Evolutionary conservation across 805 yeast genomes (phyloP).

Genomic region (Lachancea cidri): DNA sequence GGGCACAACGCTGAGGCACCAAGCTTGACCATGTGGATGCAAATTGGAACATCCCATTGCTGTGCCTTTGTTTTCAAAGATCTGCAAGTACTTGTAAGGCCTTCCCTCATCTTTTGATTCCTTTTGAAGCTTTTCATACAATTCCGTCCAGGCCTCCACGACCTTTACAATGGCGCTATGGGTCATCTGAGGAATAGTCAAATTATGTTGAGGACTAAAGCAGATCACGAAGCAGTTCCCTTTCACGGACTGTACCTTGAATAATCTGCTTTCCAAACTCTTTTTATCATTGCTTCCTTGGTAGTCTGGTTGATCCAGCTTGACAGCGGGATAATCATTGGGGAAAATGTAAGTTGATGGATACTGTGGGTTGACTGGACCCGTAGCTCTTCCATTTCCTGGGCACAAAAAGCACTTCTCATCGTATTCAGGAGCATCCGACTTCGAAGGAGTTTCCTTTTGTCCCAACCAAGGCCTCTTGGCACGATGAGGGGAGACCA

Average conservation of each 20-base stretch:
- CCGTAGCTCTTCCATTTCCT: constrained; percentile 60
- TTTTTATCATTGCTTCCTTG: constrained; percentile 13
- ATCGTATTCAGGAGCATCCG: constrained; percentile 50
- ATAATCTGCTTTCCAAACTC: constrained; percentile 39
- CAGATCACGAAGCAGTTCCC: constrained; percentile 72
- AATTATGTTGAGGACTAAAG: constrained; percentile 63
- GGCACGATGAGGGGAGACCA: constrained; percentile 73
- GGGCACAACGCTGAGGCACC: constrained; percentile 65
- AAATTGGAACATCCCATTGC: constrained; percentile 83
- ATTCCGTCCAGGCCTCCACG: constrained; percentile 55
- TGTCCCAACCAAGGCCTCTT: constrained; percentile 82
- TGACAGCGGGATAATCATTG: constrained; percentile 71
- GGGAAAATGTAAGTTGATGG: constrained; percentile 53
- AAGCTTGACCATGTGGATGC: constrained; percentile 80
- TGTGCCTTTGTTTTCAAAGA: constrained; percentile 72
- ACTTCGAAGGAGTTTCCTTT: constrained; percentile 44
- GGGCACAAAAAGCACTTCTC: constrained; percentile 69
- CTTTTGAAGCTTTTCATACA: constrained; percentile 42
- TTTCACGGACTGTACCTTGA: constrained; percentile 52
- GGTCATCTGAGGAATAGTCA: constrained; percentile 61
- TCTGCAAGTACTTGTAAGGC: constrained; percentile 58
- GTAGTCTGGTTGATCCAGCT: constrained; percentile 48
- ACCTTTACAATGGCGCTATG: constrained; percentile 40
- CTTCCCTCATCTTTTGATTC: constrained; percentile 35
- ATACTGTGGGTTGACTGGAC: constrained; percentile 54